Base-by-base conservation (phyloP, 2,329 filamentous ascomycete genomes). In the Kalmusia sp. region DNA sequence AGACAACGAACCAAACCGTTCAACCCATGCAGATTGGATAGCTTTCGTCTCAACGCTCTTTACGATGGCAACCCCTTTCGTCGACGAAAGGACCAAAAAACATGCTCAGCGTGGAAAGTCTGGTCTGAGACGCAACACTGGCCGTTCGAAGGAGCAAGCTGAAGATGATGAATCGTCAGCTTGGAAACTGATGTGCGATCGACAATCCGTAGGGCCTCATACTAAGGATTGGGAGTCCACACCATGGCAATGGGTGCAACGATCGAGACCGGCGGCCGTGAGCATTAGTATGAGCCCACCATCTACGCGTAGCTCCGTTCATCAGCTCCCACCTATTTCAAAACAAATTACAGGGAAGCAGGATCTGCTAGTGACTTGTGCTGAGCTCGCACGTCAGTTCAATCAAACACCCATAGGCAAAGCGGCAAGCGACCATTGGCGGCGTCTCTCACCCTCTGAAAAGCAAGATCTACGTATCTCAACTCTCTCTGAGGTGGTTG, bases 401-500 rank as follows among this genome's bases (percentile, higher is more conserved):
- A 52, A 58, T 19, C 66, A 73, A 22, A 67, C 71, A 17, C 65
- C 71, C 5, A 61, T 74, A 11, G 73, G 71, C 14, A 70, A 71
- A 54, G 62, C 65, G 17, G 62, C 70, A 46, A 83, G 80, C 49
- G 77, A 82, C 31, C 76, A 77, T 46, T 84, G 85, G 51, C 80
- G 81, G 44, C 83, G 86, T 37, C 80, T 83, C 51, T 87, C 69
- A n/a, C 63, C 64, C 4, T 68, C 69, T 3, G 67, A 68, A 22
- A 69, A 69, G 45, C 66, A 71, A 52, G 72, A 74, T 33, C 52
- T 74, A 15, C 68, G 71, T 14, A 81, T 66, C 76, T 86, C 49
- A 81, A 89, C 28, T 78, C 88, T 69, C 84, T 90, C 65, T 81
- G 90, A 46, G 22, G 83, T 93, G 31, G 79, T 96, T 59, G 79